These are phyloP conservation scores for Conticribra guillardii DNA, from an alignment of 108 stramenopile species.

Conservation along the genomic window DNA sequence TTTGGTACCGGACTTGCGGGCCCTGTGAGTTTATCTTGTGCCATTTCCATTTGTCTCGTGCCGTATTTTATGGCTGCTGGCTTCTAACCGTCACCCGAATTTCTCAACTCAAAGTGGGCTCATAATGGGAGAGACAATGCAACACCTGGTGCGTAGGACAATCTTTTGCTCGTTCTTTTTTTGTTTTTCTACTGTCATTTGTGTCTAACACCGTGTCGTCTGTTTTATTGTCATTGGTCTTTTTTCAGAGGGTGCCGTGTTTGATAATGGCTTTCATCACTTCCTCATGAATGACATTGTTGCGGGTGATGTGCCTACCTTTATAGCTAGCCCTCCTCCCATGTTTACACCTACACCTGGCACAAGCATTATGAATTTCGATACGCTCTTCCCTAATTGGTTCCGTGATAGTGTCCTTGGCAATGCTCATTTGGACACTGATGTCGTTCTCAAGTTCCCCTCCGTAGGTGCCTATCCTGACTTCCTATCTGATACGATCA, in stretches of 20 bases:
- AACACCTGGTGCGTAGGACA: slow-evolving; percentile 16
- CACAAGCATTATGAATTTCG: too few relatives aligned
- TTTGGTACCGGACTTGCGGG: slow-evolving; percentile 4
- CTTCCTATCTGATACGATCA: slow-evolving; percentile 1
- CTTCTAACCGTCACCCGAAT: too few relatives aligned
- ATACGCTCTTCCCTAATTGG: slow-evolving; percentile 13
- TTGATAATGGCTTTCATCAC: slow-evolving; percentile 9
- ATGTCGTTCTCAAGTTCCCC: slow-evolving; percentile 16
- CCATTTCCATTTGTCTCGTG: neutral
- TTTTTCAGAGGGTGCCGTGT: slow-evolving; percentile 6
- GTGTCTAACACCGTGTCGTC: too few relatives aligned
- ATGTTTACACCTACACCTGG: too few relatives aligned
- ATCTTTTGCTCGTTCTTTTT: too few relatives aligned
- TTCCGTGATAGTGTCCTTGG: neutral
- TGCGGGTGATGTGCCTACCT: slow-evolving; percentile 2
- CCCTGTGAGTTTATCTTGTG: neutral
- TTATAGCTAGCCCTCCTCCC: neutral
- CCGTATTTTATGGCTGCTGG: too few relatives aligned
- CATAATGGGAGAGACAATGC: slow-evolving; percentile 10
- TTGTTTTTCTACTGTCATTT: too few relatives aligned
- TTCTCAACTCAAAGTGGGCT: slow-evolving; percentile 16
- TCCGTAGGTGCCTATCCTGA: slow-evolving; percentile 7
- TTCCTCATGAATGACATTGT: slow-evolving; percentile 1
- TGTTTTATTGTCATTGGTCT: neutral
- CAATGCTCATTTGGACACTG: slow-evolving; percentile 8